phyloP scores from a whole-genome alignment of 2,329 filamentous ascomycete genomes.

The Venturia aucupariae region DNA sequence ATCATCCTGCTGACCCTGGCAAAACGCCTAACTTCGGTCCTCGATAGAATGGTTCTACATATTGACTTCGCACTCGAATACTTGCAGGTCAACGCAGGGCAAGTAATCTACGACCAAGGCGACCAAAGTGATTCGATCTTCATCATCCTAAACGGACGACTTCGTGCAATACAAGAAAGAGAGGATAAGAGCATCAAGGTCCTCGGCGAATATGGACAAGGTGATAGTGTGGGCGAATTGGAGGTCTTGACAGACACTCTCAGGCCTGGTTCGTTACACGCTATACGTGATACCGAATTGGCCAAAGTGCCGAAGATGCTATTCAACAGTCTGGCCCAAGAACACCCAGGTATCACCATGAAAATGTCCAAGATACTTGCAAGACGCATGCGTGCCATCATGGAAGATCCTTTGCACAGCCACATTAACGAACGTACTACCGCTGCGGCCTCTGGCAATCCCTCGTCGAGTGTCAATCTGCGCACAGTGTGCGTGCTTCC shows the following conservation, averaged over 20 bases:
- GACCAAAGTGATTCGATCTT: slow-evolving; percentile 98
- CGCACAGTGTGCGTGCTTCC: slow-evolving; percentile 88
- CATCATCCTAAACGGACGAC: slow-evolving; percentile 86
- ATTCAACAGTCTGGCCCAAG: slow-evolving; percentile 94
- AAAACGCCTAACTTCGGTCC: slow-evolving; percentile 79
- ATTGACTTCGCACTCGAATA: slow-evolving; percentile 98
- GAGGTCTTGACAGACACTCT: slow-evolving; percentile 93
- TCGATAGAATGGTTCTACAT: slow-evolving; percentile 84
- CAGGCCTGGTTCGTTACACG: slow-evolving; percentile 84
- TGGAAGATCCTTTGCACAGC: slow-evolving; percentile 69
- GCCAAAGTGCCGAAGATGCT: slow-evolving; percentile 92
- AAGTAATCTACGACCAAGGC: slow-evolving; percentile 86
- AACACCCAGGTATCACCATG: slow-evolving; percentile 96
- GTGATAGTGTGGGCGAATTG: slow-evolving; percentile 92
- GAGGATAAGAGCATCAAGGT: slow-evolving; percentile 76
- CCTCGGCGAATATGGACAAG: slow-evolving; percentile 87
- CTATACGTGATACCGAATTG: slow-evolving; percentile 91
- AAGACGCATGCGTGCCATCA: slow-evolving; percentile 78
- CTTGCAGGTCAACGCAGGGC: slow-evolving; percentile 91
- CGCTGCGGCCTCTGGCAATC: slow-evolving; percentile 49
- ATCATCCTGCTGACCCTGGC: slow-evolving; percentile 92
- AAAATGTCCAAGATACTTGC: slow-evolving; percentile 99
- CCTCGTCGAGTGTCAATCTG: slow-evolving; percentile 82
- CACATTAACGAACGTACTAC: slow-evolving; percentile 53
- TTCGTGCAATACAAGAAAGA: slow-evolving; percentile 75